Conservation (phyloP, 1,284 basidiomycete species). For the Leccinum insigne region DNA sequence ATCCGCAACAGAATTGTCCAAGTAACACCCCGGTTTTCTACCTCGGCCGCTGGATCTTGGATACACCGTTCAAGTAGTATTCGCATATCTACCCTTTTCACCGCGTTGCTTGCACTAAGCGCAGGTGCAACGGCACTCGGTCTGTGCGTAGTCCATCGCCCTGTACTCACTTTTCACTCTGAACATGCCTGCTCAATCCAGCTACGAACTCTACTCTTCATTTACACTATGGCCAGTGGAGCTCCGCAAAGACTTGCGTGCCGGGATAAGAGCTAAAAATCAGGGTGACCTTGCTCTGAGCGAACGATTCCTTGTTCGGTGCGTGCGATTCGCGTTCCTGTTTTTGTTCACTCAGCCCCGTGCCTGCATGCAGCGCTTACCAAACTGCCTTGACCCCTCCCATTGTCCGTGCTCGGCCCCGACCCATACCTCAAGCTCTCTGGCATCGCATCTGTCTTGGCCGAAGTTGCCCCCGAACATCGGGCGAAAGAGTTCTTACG, state of each 20-base stretch:
- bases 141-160: conserved; percentile 42
- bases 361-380: conserved; percentile 53
- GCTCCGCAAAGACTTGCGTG: conserved; percentile 61
- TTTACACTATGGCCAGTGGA: conserved; percentile 62
- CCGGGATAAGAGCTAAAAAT: conserved; percentile 63
- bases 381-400: conserved; percentile 51
- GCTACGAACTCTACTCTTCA: conserved; percentile 61
- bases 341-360: conserved; percentile 9
- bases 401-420: conserved; percentile 46
- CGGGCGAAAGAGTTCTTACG: conserved; percentile 55
- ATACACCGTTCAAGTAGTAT: conserved; percentile 17
- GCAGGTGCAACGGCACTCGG: conserved; percentile 52
- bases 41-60: conserved; percentile 12
- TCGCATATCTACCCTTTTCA: conserved; percentile 46
- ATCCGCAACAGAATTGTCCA: conserved; percentile 1
- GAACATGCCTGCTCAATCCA: conserved; percentile 27
- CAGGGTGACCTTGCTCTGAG: conserved; percentile 56
- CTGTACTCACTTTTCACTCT: conserved; percentile 9
- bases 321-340: conserved; percentile 18
- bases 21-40: conserved; percentile 11
- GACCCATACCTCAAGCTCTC: conserved; percentile 68
- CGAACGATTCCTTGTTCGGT: conserved; percentile 54
- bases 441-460: conserved; percentile 67
- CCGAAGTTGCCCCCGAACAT: conserved; percentile 57
- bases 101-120: conserved; percentile 48